Base-by-base conservation (phyloP, 2,329 filamentous ascomycete species). In the Arthrobotrys megalospora region DNA sequence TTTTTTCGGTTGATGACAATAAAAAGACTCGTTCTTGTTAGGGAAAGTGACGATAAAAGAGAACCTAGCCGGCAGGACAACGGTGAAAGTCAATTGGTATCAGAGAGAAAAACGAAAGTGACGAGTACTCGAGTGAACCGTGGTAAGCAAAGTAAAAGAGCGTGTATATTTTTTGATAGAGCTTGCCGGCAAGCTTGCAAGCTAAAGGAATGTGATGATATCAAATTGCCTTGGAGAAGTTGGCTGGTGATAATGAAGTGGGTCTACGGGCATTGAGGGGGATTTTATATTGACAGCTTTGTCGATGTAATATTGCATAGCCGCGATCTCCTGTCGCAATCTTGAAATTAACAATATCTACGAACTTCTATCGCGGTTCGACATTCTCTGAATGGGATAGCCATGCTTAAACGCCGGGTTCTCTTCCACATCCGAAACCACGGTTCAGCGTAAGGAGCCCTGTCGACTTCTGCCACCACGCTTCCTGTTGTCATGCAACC, bases 291-390 rank as follows among this genome's bases (percentile, higher is more conserved):
- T 53, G 19, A 19, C 19, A 60, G 24, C 32, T 38, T 43, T 24
- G 34, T 11, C 34, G 21, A 19, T 28, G n/a, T 10, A 38, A 38
- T 60, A 24, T 60, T 60, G 36, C 47, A 67, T 43, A 65, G 47
- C 43, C 62, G 62, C 47, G 47, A 12, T 55, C 47, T 41, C 60
- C 11, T 32, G 55, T 60, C 55, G 55, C 55, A 60, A 24, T 60
- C 34, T 41, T 41, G 55, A 64, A 47, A 64, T 64, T 64, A 47
- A 34, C 8, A 48, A 16, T 24, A 32, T 47, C 41, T 12, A n/a
- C 50, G 21, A 58, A 53, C 48, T 68, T 53, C 65, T 58, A 60
- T 68, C 36, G 48, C 38, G 65, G 65, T 36, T 68, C 65, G 24
- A 68, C 48, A 45, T 68, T 11, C 63, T 67, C n/a, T 24, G 50